A percentile compares a stretch with the other conserved stretches of the same genome.
These are phyloP conservation scores for Salix udensis DNA, from an alignment of 345 rosid genomes.

Conservation along the genomic window DNA sequence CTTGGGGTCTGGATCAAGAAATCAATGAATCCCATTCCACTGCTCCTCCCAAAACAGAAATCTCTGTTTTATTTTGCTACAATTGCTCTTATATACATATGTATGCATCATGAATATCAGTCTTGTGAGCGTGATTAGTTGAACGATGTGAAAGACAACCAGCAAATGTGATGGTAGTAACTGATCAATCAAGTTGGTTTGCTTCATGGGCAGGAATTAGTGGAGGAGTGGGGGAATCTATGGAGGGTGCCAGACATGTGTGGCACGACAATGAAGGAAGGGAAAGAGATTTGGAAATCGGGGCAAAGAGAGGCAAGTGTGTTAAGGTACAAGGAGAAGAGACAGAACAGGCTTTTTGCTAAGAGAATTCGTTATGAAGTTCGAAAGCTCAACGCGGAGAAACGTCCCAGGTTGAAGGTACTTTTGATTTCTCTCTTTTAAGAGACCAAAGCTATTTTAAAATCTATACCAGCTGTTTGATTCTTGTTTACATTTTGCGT, in stretches of 20 bases:
- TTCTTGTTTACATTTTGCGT: too few species aligned
- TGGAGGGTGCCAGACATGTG: conserved; percentile 66
- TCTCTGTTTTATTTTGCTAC: too few species aligned
- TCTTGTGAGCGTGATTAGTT: too few species aligned
- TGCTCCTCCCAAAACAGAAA: too few species aligned
- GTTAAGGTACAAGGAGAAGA: conserved; percentile 85
- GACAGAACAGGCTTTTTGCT: conserved; percentile 76
- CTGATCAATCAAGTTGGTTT: neutral
- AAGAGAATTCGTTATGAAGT: conserved; percentile 85
- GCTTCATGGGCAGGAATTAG: conserved; percentile 31
- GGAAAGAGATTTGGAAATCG: conserved; percentile 33
- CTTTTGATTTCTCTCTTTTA: neutral
- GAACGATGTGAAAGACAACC: too few species aligned
- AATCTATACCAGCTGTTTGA: too few species aligned
- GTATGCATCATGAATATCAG: too few species aligned
- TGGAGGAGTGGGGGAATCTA: conserved; percentile 29
- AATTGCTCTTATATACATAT: too few species aligned
- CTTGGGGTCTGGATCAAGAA: too few species aligned
- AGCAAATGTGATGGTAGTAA: neutral
- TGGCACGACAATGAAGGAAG: conserved; percentile 12
- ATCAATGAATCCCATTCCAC: too few species aligned
- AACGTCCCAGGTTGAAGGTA: conserved; percentile 89
- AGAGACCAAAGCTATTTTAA: too few species aligned
- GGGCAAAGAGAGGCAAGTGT: conserved; percentile 84
- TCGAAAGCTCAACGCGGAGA: conserved; percentile 90